Evolutionary conservation across 805 yeast species (phyloP).

Genomic region (Clavispora vitiphila): DNA sequence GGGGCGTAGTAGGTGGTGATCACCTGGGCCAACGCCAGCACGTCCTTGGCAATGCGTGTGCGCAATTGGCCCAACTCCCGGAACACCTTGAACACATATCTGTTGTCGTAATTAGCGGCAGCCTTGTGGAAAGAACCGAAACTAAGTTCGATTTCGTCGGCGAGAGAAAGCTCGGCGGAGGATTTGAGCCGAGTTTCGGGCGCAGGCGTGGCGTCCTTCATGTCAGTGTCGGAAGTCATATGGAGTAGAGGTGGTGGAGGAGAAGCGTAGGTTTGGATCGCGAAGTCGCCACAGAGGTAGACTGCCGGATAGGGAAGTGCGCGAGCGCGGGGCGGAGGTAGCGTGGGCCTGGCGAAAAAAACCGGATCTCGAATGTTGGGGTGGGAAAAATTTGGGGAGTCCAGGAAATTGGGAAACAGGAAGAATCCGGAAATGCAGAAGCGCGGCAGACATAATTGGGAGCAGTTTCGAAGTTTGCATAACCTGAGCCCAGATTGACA

Average conservation of each 20-base stretch:
- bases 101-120: conserved; percentile 71
- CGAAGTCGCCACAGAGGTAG: conserved; percentile 1
- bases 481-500: too few relatives aligned
- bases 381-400: too few relatives aligned
- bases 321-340: not conserved
- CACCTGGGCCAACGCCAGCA: conserved; percentile 48
- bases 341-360: too few relatives aligned
- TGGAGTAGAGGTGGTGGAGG: not conserved
- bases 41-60: conserved; percentile 45
- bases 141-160: conserved; percentile 34
- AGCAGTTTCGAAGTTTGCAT: too few relatives aligned
- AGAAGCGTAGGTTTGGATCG: not conserved
- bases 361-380: too few relatives aligned
- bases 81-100: conserved; percentile 80
- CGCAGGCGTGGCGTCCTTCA: conserved; percentile 13
- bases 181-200: conserved; percentile 3
- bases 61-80: conserved; percentile 78
- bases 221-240: conserved; percentile 11
- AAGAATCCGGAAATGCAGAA: too few relatives aligned
- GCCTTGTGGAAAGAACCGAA: conserved; percentile 55
- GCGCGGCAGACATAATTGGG: too few relatives aligned
- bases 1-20: conserved; percentile 54
- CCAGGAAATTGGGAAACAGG: too few relatives aligned
- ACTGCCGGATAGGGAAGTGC: conserved; percentile 1
- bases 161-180: conserved; percentile 12